Percentiles rank a stretch among this genome's conserved stretches.
Conservation (phyloP, 306 rosid genomes). For the Macrotyloma uniflorum region DNA sequence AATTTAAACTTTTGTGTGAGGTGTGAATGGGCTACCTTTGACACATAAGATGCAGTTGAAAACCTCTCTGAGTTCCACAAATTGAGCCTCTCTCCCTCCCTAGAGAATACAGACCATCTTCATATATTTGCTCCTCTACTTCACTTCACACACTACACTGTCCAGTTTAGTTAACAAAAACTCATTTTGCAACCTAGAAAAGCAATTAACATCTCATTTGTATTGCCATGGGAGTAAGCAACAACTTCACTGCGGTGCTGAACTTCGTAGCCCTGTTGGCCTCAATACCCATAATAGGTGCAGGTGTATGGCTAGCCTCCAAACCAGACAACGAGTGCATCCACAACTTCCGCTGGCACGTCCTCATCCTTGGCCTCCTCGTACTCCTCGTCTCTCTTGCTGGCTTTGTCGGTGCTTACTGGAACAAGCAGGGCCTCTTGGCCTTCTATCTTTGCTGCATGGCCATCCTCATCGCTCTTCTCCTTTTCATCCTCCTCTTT, state of each 20-base stretch:
- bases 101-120: neutral
- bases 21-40: neutral
- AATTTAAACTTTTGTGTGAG: neutral
- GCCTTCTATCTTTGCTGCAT: conserved; percentile 73
- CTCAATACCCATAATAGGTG: conserved; percentile 66
- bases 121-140: neutral
- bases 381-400: conserved; percentile 64
- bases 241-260: conserved; percentile 63
- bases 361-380: conserved; percentile 64
- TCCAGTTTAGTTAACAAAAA: neutral
- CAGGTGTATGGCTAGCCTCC: conserved; percentile 81
- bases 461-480: conserved; percentile 65
- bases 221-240: conserved; percentile 67
- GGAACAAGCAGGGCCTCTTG: conserved; percentile 66
- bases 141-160: neutral
- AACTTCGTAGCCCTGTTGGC: conserved; percentile 73
- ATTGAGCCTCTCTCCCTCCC: neutral
- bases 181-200: neutral
- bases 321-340: conserved; percentile 82
- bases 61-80: too few species aligned
- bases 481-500: conserved; percentile 62
- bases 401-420: conserved; percentile 77
- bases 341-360: conserved; percentile 74
- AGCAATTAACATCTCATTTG: neutral
- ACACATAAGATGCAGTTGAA: neutral